A percentile compares a stretch with the other conserved stretches of the same genome.
Conservation (phyloP, 306 rosid genomes). For the Geum urbanum region DNA sequence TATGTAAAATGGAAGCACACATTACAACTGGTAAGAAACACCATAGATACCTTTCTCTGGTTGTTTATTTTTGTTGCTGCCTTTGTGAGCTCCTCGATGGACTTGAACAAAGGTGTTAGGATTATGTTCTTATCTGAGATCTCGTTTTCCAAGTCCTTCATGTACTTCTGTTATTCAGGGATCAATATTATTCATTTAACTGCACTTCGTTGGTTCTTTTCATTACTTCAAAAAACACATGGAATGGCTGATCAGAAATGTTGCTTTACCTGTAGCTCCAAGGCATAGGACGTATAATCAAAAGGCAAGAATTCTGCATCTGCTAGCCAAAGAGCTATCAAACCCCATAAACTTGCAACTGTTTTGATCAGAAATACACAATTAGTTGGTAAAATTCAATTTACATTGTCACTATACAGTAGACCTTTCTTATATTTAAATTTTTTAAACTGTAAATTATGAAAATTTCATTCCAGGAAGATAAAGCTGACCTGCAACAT, state of each 20-base stretch:
- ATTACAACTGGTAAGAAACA: background rate
- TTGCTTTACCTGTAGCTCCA: slow-evolving; percentile 11
- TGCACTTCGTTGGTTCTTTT: background rate
- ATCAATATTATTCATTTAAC: slow-evolving; percentile 17
- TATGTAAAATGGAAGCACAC: background rate
- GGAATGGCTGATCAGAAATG: background rate
- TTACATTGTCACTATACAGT: background rate
- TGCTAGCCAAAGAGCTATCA: slow-evolving; percentile 56
- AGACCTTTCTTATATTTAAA: background rate
- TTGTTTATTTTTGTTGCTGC: slow-evolving; percentile 43
- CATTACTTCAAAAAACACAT: background rate
- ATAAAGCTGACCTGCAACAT: slow-evolving; percentile 61
- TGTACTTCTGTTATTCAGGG: slow-evolving; percentile 34
- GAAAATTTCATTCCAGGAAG: background rate
- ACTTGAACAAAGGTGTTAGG: slow-evolving; percentile 47
- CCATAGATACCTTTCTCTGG: slow-evolving; percentile 45
- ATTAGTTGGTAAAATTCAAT: slow-evolving; percentile 1
- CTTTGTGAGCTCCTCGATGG: slow-evolving; percentile 53
- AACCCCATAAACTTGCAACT: slow-evolving; percentile 77
- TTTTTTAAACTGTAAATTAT: background rate
- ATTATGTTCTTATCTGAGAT: slow-evolving; percentile 38
- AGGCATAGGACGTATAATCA: slow-evolving; percentile 1
- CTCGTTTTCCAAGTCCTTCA: slow-evolving; percentile 35
- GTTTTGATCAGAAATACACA: slow-evolving; percentile 12
- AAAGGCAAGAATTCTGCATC: slow-evolving; percentile 22